Conservation (phyloP, 108 stramenopile genomes). For the Nannochloropsis oceanica region DNA sequence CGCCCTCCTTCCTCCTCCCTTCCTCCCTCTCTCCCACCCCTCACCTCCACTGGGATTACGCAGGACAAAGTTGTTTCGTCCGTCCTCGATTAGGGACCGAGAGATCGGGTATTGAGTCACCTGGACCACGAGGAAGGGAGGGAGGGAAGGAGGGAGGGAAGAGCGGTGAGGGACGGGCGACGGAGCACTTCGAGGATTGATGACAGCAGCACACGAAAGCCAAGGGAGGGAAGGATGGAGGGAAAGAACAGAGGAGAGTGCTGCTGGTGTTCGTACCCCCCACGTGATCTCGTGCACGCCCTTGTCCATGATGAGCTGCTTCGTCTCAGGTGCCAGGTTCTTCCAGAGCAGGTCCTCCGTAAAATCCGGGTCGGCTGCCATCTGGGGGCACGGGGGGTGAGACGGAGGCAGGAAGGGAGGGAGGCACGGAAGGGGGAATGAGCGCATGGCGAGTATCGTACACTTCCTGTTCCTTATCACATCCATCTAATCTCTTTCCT, state of each 20-base stretch:
- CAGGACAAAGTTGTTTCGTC: conserved; percentile 34
- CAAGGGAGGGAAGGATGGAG: not conserved
- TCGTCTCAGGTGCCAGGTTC: conserved; percentile 24
- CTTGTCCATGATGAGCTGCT: conserved; percentile 30
- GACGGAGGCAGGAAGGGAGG: not conserved
- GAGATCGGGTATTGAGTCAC: conserved; percentile 28
- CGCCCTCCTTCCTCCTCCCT: no score
- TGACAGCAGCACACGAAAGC: not conserved
- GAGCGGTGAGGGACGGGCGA: no score
- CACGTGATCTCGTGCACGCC: conserved; percentile 27
- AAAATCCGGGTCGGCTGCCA: conserved; percentile 45
- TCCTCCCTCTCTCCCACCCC: no score
- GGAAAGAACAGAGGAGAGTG: not conserved
- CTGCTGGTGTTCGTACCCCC: conserved; percentile 9
- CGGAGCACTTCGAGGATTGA: no score
- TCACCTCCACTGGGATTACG: no score
- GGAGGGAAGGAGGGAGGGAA: no score
- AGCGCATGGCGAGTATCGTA: not conserved
- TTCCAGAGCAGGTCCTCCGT: conserved; percentile 43
- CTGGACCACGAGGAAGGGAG: not conserved
- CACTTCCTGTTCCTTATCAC: no score
- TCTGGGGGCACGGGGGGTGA: not conserved
- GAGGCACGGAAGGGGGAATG: not conserved
- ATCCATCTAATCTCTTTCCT: no score
- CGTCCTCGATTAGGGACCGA: conserved; percentile 36